phyloP scores from a whole-genome alignment of 1,284 basidiomycete species.

The Takashimella koratensis region DNA sequence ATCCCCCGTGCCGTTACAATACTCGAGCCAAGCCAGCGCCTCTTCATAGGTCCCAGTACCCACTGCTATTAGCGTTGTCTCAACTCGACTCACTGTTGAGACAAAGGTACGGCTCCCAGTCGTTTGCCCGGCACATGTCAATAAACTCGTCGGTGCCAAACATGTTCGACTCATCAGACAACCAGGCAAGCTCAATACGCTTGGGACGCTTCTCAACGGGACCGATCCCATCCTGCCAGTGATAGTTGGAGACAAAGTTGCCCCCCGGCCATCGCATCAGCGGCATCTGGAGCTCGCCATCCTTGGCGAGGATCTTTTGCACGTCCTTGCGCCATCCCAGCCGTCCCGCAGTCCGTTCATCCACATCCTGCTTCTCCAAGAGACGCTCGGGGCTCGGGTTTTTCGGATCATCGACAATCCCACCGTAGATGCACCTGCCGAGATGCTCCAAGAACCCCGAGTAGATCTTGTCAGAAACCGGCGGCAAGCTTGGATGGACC shows the following conservation, averaged over 20 bases:
- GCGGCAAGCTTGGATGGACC: constrained; percentile 21
- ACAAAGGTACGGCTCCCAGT: constrained; percentile 58
- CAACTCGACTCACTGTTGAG: constrained; percentile 48
- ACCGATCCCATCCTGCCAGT: constrained; percentile 63
- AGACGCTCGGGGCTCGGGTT: constrained; percentile 39
- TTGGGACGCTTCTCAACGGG: constrained; percentile 56
- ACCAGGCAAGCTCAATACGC: constrained; percentile 60
- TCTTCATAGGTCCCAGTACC: constrained; percentile 61
- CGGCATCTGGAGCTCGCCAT: constrained; percentile 54
- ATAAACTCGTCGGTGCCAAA: constrained; percentile 59
- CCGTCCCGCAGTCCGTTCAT: constrained; percentile 29
- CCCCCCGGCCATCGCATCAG: constrained; percentile 59
- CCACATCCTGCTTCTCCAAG: constrained; percentile 35
- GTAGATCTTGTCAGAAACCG: constrained; percentile 47
- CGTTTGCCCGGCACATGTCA: constrained; percentile 28
- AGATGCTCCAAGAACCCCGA: constrained; percentile 62
- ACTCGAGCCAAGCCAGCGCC: constrained; percentile 62
- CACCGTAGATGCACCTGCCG: constrained; percentile 59
- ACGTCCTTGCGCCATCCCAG: constrained; percentile 60
- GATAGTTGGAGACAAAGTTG: constrained; percentile 56
- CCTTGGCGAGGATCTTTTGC: constrained; percentile 53
- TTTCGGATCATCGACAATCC: constrained; percentile 54
- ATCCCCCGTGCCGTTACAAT: constrained; percentile 55
- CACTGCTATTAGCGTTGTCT: constrained; percentile 35
- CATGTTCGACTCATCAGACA: constrained; percentile 58